A percentile compares a stretch with the other conserved stretches of the same genome.
Conservation (phyloP, 139 green algal species). For the Raphidocelis subcapitata region DNA sequence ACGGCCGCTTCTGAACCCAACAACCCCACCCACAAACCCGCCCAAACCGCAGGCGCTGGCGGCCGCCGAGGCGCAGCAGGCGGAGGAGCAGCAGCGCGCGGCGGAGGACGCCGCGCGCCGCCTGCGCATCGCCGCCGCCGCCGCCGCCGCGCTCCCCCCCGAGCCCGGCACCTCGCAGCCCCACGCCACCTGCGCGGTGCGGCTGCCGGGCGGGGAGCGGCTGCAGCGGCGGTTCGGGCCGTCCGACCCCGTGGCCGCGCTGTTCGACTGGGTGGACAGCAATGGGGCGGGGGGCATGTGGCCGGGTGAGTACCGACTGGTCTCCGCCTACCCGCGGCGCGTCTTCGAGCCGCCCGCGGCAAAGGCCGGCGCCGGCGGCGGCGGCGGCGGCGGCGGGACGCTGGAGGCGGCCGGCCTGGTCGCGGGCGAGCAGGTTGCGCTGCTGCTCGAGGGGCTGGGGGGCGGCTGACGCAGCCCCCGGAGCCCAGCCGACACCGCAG, state of each 20-base stretch:
- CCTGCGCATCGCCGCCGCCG: constrained; percentile 23
- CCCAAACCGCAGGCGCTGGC: constrained; percentile 13
- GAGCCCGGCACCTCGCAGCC: constrained; percentile 38
- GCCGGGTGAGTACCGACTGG: constrained; percentile 55
- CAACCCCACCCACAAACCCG: not conserved
- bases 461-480: too few species aligned
- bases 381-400: too few species aligned
- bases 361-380: too few species aligned
- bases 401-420: too few species aligned
- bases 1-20: constrained; percentile 1
- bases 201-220: constrained; percentile 67
- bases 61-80: constrained; percentile 16
- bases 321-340: constrained; percentile 65
- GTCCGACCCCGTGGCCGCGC: constrained; percentile 24
- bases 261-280: constrained; percentile 78
- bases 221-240: constrained; percentile 54
- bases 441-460: too few species aligned
- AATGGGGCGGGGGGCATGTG: constrained; percentile 30
- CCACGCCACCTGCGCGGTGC: constrained; percentile 45
- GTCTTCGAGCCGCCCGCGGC: constrained; percentile 31
- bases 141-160: constrained; percentile 38
- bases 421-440: too few species aligned
- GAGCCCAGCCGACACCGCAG: too few species aligned
- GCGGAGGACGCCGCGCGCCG: constrained; percentile 5
- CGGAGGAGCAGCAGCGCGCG: constrained; percentile 11